Conservation (phyloP, 352 stramenopile species). For the Phytophthora idaei region DNA sequence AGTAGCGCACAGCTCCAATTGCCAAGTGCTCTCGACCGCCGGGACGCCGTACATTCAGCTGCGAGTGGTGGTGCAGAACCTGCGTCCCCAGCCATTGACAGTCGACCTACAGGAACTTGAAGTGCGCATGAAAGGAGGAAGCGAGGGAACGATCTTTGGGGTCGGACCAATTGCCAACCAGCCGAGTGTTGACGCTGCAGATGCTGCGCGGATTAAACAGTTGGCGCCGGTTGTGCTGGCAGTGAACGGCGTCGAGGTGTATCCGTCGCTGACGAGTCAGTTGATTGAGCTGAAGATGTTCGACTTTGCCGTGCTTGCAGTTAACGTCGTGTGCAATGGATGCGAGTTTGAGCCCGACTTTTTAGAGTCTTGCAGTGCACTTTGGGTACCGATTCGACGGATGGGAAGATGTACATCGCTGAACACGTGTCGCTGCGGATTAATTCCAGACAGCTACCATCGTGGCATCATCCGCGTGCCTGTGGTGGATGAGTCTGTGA, state of each 20-base stretch:
- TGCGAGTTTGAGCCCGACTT: conserved; percentile 84
- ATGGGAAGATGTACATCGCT: conserved; percentile 55
- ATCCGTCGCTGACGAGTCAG: conserved; percentile 32
- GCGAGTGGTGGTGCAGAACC: conserved; percentile 73
- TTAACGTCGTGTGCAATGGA: conserved; percentile 67
- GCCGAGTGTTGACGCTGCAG: conserved; percentile 6
- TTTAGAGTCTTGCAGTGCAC: conserved; percentile 61
- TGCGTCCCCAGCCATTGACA: conserved; percentile 53
- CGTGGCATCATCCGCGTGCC: conserved; percentile 66
- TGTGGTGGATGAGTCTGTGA: conserved; percentile 74
- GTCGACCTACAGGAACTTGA: conserved; percentile 68
- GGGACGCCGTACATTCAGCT: conserved; percentile 62
- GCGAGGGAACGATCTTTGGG: conserved; percentile 51
- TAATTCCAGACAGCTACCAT: conserved; percentile 81
- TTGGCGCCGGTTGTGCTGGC: conserved; percentile 60
- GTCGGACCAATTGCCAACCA: conserved; percentile 24
- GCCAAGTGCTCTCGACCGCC: conserved; percentile 43
- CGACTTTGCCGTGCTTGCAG: conserved; percentile 63
- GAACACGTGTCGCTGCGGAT: conserved; percentile 62
- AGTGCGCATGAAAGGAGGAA: conserved; percentile 74
- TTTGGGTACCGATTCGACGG: conserved; percentile 76
- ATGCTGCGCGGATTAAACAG: conserved; percentile 9
- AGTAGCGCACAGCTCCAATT: conserved; percentile 72
- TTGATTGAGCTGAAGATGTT: conserved; percentile 62
- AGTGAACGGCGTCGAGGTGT: conserved; percentile 54